Base-by-base conservation (phyloP, 2,329 filamentous ascomycete species). In the Diaporthe citriasiana region DNA sequence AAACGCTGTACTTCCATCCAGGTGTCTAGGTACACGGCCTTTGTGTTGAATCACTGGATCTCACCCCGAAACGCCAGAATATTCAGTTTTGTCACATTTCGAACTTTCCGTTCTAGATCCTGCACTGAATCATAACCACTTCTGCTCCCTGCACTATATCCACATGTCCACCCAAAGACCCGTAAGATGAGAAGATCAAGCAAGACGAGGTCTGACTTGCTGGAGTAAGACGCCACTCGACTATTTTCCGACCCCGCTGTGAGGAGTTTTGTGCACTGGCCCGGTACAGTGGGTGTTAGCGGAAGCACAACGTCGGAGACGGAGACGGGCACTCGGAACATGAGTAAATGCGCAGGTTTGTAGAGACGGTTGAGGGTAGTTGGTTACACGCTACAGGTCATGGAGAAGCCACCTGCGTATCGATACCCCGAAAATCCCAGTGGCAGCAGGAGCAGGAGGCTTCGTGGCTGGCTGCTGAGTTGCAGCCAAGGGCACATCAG, bases 1-100 rank as follows among this genome's bases (percentile, higher is more conserved):
- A 68, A 68, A 68, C 63, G 63, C 63, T 51, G 22, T 68, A 33
- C 45, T 68, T 68, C 33, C 47, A 68, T 47, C 40, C 17, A 10
- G 25, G 4, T 25, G 33, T 53, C 22, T 8, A 40, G 13, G 47
- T 53, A n/a, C 22, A 25, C 22, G 25, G 30, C 38, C 7, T 17
- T 35, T 17, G 12, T 51, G 19, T 35, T 17, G 9, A 12, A 5
- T 25, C 6, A 10, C 12, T 45, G 57, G 25, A 30, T 30, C 25
- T 45, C 13, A n/a, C 4, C 25, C n/a, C 57, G 3, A 4, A 9
- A 17, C n/a, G 17, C 6, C 33, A 27, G 12, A 25, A 53, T 13
- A 27, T 33, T 22, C 17, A 3, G 19, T 1, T n/a, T 15, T 51
- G 33, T 51, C 4, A 33, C 12, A 27, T 38, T 10, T 12, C 30